These are phyloP conservation scores for Picea abies DNA, from an alignment of 83 land plant genomes.

Conservation along the genomic window DNA sequence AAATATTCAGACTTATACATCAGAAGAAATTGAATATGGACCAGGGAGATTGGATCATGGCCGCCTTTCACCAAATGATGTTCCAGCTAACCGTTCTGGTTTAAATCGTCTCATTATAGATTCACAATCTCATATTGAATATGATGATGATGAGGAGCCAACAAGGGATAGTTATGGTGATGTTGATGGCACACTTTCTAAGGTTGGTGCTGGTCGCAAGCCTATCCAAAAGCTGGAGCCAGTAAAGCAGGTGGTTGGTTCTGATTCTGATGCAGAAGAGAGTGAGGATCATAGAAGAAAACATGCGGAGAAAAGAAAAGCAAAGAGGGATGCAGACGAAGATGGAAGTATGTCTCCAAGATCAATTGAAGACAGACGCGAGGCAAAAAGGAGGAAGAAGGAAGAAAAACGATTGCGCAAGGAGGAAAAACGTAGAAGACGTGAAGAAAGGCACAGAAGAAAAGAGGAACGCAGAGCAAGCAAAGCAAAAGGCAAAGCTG, in stretches of 20 bases:
- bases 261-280: constrained; percentile 46
- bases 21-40: constrained; percentile 30
- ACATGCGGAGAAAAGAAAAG: constrained; percentile 31
- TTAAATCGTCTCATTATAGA: constrained; percentile 10
- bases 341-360: constrained; percentile 38
- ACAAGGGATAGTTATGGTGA: constrained; percentile 20
- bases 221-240: background rate
- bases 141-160: background rate
- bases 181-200: constrained; percentile 20
- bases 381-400: constrained; percentile 67
- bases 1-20: background rate
- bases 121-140: constrained; percentile 7
- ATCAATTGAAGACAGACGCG: constrained; percentile 51
- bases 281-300: constrained; percentile 22
- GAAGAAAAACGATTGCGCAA: constrained; percentile 70
- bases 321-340: constrained; percentile 38
- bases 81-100: background rate
- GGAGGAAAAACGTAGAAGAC: constrained; percentile 66
- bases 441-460: constrained; percentile 65
- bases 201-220: constrained; percentile 12
- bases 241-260: background rate
- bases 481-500: constrained; percentile 39
- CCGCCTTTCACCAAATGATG: background rate
- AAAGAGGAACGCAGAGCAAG: constrained; percentile 64
- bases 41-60: constrained; percentile 23